Evolutionary conservation across 1,284 basidiomycete species (phyloP).

Genomic region (Ganoderma resinaceum): DNA sequence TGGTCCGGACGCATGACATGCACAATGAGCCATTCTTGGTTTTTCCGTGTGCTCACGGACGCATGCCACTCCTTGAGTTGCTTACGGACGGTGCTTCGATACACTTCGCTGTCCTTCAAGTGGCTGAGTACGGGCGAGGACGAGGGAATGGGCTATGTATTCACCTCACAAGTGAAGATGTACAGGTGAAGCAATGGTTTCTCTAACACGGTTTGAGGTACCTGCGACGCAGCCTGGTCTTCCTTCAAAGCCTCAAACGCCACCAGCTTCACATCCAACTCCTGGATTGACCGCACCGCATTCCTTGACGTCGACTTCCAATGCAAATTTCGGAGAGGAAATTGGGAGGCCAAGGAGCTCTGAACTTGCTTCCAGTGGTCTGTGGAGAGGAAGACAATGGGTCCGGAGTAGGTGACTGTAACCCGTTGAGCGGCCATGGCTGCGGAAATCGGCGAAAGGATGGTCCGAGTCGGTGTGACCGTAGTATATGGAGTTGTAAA

Average conservation of each 20-base stretch:
- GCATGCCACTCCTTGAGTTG: constrained; percentile 94
- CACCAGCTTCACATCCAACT: constrained; percentile 79
- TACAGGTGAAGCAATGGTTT: constrained; percentile 88
- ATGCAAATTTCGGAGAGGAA: constrained; percentile 89
- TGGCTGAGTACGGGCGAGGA: constrained; percentile 19
- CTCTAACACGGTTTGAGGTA: constrained; percentile 83
- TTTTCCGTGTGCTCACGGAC: constrained; percentile 69
- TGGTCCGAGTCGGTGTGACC: not conserved
- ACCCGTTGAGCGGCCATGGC: constrained; percentile 50
- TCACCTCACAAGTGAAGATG: constrained; percentile 88
- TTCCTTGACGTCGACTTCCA: constrained; percentile 83
- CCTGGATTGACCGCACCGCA: constrained; percentile 85
- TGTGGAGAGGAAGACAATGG: constrained; percentile 68
- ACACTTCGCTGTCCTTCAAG: constrained; percentile 82
- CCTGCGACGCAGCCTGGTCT: constrained; percentile 72
- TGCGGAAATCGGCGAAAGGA: not conserved
- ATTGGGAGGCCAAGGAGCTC: constrained; percentile 69
- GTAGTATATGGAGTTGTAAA: not conserved
- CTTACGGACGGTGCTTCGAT: constrained; percentile 79
- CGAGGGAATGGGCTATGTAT: constrained; percentile 13
- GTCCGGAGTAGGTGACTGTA: constrained; percentile 70
- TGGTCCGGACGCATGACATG: constrained; percentile 80
- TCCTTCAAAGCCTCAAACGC: constrained; percentile 75
- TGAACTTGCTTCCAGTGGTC: constrained; percentile 77
- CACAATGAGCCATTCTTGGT: constrained; percentile 91